Base-by-base conservation (phyloP, 1,139 yeast genomes). In the Sugiyamaella neomexicana region DNA sequence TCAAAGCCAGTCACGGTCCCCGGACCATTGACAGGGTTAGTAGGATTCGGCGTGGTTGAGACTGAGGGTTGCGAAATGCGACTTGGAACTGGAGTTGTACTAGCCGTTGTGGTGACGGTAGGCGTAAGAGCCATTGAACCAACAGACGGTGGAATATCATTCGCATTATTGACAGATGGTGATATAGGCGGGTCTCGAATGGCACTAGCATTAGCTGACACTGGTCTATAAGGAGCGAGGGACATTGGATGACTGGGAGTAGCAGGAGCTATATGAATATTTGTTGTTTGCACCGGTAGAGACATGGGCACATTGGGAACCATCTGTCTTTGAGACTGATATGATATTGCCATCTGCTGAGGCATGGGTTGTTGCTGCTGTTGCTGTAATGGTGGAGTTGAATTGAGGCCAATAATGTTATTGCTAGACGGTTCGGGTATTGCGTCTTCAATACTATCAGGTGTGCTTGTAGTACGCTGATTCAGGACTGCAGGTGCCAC, bases 401-500 rank as follows among this genome's bases (percentile, higher is more conserved):
- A 29, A 16, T 13, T 29, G 44, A 41, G 39, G 17, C 32, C 34
- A 15, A 15, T 46, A 27, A 20, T 23, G 12, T 13, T 41, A 38
- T 25, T 40, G 20, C 40, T 29, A 7, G 45, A 27, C 10, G 16
- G 16, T 2, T 27, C 41, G 13, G 49, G 41, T 17, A 34, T 4
- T 12, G 31, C 17, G 5, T 47, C 51, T 25, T 45, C 49, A 23
- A 45, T 9, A 10, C 58, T 63, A 23, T 63, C 66, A 20, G 59
- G 59, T 2, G 55, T 56, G 9, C 56, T 58, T 8, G 58, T 50
- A 27, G 63, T 62, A 3, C 69, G 60, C 48, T 67, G 68, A 37
- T 65, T 66, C 27, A 72, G 64, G 5, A 65, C 65, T 0, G 72
- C 64, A 7, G 75, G 75, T 1, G 74, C 75, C 16, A 62, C 68